Base-by-base conservation (phyloP, 768 basidiomycete species). In the Leucosporidium scottii region DNA sequence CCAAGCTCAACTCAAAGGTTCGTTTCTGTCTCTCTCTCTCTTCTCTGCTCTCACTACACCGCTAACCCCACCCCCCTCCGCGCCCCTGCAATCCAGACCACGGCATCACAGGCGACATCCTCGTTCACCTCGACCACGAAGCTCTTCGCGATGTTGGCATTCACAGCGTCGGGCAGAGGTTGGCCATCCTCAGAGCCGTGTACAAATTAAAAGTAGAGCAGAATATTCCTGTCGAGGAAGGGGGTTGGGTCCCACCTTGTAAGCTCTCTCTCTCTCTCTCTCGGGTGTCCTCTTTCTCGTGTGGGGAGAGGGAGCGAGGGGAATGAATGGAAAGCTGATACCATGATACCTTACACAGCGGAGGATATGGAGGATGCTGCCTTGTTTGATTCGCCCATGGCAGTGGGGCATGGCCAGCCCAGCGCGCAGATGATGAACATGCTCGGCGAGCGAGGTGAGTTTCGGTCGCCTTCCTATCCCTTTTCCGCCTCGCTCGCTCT, bases 221-320 rank as follows among this genome's bases (percentile, higher is more conserved):
- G 75, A 86, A 86, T 69, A 82, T 99, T 61, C 85, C 89, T 48
- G 86, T 93, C 72, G 90, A 91, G 66, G 81, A 87, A 49, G 87
- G 89, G 70, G 84, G 90, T 74, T 96, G 91, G 77, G 84, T 93
- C 20, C 92, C 93, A 13, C 90, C 91, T 65, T 93, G 92, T 91
- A 75, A 25, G 62, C 61, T 21, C 8, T 27, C 44, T 9, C 30
- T 5, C 21, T 10, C 23, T 8, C 30, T 21, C 8, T 21, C 51
- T 18, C 1, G 20, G 25, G 34, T 25, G 34, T n/a, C n/a, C n/a
- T n/a, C n/a, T n/a, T n/a, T n/a, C n/a, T n/a, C n/a, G n/a, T n/a
- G n/a, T n/a, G n/a, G n/a, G n/a, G n/a, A n/a, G 27, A 0, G 21
- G 36, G 36, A 5, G 36, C 23, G 36, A 44, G 36, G 21, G n/a